Percentiles rank a stretch among this genome's conserved stretches.
Evolutionary conservation across 352 stramenopile species (phyloP).

Genomic region (Phytopythium sindhum): DNA sequence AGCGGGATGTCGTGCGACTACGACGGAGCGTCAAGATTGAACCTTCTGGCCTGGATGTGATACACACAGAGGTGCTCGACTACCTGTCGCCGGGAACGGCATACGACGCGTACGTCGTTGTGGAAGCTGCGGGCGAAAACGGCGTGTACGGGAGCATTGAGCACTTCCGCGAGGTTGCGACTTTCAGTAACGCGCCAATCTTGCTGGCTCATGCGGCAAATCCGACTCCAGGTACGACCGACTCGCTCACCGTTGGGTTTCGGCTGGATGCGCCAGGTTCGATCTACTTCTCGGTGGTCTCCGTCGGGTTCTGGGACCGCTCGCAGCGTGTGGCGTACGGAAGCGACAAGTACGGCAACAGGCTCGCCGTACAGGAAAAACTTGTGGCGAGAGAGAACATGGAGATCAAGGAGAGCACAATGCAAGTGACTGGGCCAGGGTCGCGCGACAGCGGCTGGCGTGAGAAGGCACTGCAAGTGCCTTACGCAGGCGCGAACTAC

Average conservation of each 20-base stretch:
- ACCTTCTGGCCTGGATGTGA: constrained; percentile 9
- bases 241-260: constrained; percentile 57
- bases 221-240: constrained; percentile 46
- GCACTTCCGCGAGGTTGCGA: constrained; percentile 43
- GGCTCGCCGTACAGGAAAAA: constrained; percentile 51
- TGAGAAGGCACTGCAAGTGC: constrained; percentile 55
- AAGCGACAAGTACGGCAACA: constrained; percentile 63
- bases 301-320: constrained; percentile 28
- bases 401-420: constrained; percentile 25
- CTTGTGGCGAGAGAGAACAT: constrained; percentile 42
- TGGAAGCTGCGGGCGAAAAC: constrained; percentile 44
- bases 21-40: constrained; percentile 37
- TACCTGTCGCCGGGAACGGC: constrained; percentile 52
- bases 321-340: constrained; percentile 33
- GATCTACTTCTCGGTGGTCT: constrained; percentile 61
- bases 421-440: constrained; percentile 9
- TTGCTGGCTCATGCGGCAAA: constrained; percentile 61
- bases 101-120: constrained; percentile 65
- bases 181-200: constrained; percentile 59
- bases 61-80: constrained; percentile 58
- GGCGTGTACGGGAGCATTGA: constrained; percentile 57
- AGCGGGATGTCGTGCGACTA: constrained; percentile 49
- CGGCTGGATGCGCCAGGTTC: constrained; percentile 50
- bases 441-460: constrained; percentile 40
- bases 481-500: constrained; percentile 52